Evolutionary conservation across 2,329 filamentous ascomycete species (phyloP).

Genomic region (Aspergillus unguis): DNA sequence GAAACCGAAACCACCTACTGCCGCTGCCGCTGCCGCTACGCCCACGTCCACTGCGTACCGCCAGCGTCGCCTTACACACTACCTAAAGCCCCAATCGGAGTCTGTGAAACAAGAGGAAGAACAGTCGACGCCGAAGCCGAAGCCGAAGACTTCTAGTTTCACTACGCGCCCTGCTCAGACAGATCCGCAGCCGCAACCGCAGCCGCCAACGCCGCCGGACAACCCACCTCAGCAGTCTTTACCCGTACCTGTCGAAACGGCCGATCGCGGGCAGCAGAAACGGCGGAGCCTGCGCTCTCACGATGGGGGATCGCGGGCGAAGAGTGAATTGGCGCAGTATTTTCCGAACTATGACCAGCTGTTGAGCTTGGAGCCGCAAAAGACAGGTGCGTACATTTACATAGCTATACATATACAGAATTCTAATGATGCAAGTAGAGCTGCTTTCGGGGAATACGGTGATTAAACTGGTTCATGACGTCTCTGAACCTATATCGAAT

Average conservation of each 20-base stretch:
- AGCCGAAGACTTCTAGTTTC: background rate
- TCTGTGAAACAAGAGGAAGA: background rate
- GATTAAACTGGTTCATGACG: constrained; percentile 66
- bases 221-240: background rate
- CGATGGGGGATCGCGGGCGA: constrained; percentile 74
- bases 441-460: constrained; percentile 68
- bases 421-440: constrained; percentile 50
- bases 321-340: constrained; percentile 86
- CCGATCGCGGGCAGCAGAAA: constrained; percentile 38
- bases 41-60: constrained; percentile 14
- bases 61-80: constrained; percentile 6
- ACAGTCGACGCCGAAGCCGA: constrained; percentile 1
- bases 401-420: background rate
- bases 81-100: background rate
- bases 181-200: too few relatives aligned
- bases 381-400: constrained; percentile 58
- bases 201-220: background rate
- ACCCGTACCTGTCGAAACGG: constrained; percentile 5
- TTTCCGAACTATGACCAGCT: constrained; percentile 94
- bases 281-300: constrained; percentile 80
- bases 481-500: constrained; percentile 33
- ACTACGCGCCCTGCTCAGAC: too few relatives aligned
- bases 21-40: background rate
- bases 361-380: constrained; percentile 77
- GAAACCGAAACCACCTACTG: background rate